Evolutionary conservation across 2,329 filamentous ascomycete species (phyloP), one percentile per base, ranked within the genome.

Genomic region (Hymenoscyphus linearis): DNA sequence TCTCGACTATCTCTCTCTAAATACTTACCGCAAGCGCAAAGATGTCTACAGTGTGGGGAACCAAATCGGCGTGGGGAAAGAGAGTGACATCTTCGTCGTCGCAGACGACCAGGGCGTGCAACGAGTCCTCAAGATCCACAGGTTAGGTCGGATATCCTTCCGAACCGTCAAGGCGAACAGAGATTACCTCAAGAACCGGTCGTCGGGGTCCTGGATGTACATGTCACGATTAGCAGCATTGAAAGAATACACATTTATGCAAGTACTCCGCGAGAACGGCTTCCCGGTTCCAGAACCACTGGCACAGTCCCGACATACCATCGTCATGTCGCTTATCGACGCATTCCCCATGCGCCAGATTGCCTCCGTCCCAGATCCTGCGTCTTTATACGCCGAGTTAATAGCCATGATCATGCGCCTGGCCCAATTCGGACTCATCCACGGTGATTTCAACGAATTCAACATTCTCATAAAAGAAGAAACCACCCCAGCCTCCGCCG

Each of bases 401-500:
- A 96, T 99, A 71, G 82, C 85, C 50, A 84, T 97, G 68, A 91
- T 99, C 60, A 79, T 99, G 52, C 84, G 87, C 31, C 81, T 99
- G 47, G 93, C 95, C 5, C 85, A 85, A 64, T 86, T 93, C 68
- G 95, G 95, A 6, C 79, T 99, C 55, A 99, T 99, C 64, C 95
- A 99, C 73, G 95, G 95, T 64, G 95, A 99, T 74, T 99, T 96
- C 79, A 99, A 99, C 78, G 96, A 99, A 75, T 99, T 99, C 82
- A 99, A 99, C 74, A 93, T 99, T 66, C 79, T 99, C 36, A 87
- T 99, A 73, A 91, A 95, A 72, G 93, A 98, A 74, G 85, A 80
- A 55, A 72, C 72, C 36, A 66, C 72, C 36, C 69, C 74, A 22
- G 65, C 69, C 10, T 61, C 69, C 16, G 75, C 70, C 16, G 76